Percentiles rank a stretch among this genome's conserved stretches.
These are phyloP conservation scores for Ormosia semicastrata DNA, from an alignment of 306 rosid species.

Conservation along the genomic window DNA sequence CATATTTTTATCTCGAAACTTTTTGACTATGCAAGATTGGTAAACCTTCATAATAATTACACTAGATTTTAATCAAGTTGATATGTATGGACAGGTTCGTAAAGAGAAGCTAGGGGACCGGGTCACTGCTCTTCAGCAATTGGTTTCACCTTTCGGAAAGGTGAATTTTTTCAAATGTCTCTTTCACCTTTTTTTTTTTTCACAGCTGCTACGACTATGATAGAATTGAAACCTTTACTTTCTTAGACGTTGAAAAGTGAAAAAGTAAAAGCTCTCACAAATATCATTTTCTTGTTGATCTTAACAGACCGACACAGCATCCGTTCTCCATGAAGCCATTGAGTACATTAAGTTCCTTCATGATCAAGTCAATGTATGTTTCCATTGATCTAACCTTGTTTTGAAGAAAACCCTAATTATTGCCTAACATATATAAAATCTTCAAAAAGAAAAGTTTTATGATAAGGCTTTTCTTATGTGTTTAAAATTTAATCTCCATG, in stretches of 20 bases:
- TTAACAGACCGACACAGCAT: slow-evolving; percentile 93
- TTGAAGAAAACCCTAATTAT: slow-evolving; percentile 22
- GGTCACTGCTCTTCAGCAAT: slow-evolving; percentile 95
- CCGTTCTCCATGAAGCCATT: slow-evolving; percentile 97
- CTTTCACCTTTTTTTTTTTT: slow-evolving; percentile 2
- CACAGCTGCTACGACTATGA: slow-evolving; percentile 18
- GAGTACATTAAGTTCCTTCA: slow-evolving; percentile 97
- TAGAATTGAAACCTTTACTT: slow-evolving; percentile 28
- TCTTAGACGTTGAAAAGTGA: slow-evolving; percentile 12
- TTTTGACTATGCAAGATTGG: not conserved
- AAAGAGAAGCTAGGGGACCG: slow-evolving; percentile 99
- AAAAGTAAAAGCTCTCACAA: not conserved
- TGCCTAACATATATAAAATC: not conserved
- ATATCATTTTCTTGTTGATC: slow-evolving; percentile 27
- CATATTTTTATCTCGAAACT: not conserved
- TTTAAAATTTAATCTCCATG: not conserved
- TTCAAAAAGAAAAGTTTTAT: not conserved
- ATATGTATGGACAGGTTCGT: slow-evolving; percentile 63
- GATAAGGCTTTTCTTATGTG: not conserved
- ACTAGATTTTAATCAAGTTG: slow-evolving; percentile 12
- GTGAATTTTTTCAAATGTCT: slow-evolving; percentile 48
- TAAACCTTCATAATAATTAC: not conserved
- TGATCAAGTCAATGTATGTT: slow-evolving; percentile 92
- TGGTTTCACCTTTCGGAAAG: slow-evolving; percentile 99
- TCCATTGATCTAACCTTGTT: slow-evolving; percentile 4